phyloP scores from a whole-genome alignment of 2,329 filamentous ascomycete genomes.

The Rutstroemia sp. region DNA sequence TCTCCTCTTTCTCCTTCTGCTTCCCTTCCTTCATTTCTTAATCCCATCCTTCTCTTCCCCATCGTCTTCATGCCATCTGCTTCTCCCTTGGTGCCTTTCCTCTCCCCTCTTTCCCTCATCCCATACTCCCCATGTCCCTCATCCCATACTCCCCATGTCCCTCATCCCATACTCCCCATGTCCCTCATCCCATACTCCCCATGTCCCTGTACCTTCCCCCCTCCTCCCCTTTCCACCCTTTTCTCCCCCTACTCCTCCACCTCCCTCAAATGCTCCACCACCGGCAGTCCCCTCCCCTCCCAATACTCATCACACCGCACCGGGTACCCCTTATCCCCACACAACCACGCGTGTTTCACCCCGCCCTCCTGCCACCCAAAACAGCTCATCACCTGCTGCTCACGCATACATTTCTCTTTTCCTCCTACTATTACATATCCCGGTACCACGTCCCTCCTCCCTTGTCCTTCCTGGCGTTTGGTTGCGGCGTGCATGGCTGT shows the following conservation, averaged over 20 bases:
- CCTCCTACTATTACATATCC: background rate
- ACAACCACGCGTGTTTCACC: background rate
- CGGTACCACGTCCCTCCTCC: background rate
- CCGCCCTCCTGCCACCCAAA: slow-evolving; percentile 4
- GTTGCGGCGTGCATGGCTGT: background rate
- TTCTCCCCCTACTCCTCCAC: background rate
- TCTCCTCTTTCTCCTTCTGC: no score
- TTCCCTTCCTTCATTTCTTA: no score
- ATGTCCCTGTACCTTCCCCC: no score
- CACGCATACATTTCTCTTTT: background rate
- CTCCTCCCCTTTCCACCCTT: no score
- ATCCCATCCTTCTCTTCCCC: no score
- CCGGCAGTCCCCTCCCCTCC: background rate
- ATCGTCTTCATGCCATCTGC: no score
- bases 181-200: no score
- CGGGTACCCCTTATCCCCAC: background rate
- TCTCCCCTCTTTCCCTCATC: no score
- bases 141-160: no score
- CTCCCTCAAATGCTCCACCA: background rate
- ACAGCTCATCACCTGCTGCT: slow-evolving; percentile 7
- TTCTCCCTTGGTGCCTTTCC: no score
- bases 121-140: no score
- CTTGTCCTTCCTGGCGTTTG: background rate
- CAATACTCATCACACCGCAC: background rate
- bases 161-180: no score